These are phyloP conservation scores for Fallopia convolvulus DNA, from an alignment of 148 eudicot species.

Conservation along the genomic window DNA sequence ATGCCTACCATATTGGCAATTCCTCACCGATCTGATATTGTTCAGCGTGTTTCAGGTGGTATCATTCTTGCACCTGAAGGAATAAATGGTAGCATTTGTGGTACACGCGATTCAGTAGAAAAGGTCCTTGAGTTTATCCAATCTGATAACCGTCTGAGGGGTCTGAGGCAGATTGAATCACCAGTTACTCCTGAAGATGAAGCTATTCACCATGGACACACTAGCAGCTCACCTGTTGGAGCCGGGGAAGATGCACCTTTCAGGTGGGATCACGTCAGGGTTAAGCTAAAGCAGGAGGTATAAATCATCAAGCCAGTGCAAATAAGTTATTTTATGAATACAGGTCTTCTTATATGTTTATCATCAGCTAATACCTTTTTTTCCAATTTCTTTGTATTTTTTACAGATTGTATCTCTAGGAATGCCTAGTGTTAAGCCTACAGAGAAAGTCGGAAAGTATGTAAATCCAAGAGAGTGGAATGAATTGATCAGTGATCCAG, in stretches of 20 bases:
- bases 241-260: constrained; percentile 99
- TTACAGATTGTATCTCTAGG: constrained; percentile 90
- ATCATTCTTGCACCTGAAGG: constrained; percentile 99
- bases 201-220: constrained; percentile 95
- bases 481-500: constrained; percentile 65
- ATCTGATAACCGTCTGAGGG: constrained; percentile 60
- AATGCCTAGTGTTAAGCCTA: constrained; percentile 84
- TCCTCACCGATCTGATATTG: constrained; percentile 70
- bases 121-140: constrained; percentile 72
- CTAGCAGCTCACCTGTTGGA: constrained; percentile 86
- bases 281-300: constrained; percentile 94
- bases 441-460: constrained; percentile 83
- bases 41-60: constrained; percentile 98
- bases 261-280: constrained; percentile 98
- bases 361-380: background rate
- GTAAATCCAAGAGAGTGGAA: constrained; percentile 88
- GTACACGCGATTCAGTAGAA: constrained; percentile 67
- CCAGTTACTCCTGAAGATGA: constrained; percentile 98
- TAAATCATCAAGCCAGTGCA: constrained; percentile 3
- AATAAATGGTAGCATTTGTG: constrained; percentile 97
- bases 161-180: constrained; percentile 75
- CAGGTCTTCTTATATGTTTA: background rate
- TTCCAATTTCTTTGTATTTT: background rate
- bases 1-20: background rate
- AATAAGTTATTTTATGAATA: constrained; percentile 8